Percentiles rank a stretch among this genome's conserved stretches.
These are phyloP conservation scores for Golubevia sp. DNA, from an alignment of 1,284 basidiomycete genomes.

Conservation along the genomic window DNA sequence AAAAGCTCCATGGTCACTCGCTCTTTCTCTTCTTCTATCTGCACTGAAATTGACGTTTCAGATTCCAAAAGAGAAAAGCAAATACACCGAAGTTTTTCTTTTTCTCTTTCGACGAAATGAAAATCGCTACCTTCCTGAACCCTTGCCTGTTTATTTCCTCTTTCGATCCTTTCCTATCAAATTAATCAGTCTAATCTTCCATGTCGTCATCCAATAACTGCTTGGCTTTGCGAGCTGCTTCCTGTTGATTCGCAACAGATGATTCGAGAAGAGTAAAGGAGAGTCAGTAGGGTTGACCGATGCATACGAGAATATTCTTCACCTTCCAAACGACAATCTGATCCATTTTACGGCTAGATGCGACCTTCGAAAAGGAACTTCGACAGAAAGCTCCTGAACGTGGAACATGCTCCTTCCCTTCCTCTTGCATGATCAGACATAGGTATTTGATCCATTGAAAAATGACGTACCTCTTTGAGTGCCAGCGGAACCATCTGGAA, in stretches of 20 bases:
- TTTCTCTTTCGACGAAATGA: too few relatives aligned
- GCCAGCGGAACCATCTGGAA: slow-evolving; percentile 37
- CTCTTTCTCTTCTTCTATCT: too few relatives aligned
- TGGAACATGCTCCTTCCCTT: too few relatives aligned
- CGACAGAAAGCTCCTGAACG: too few relatives aligned
- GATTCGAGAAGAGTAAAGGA: background rate
- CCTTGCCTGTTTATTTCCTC: too few relatives aligned
- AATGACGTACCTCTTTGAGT: slow-evolving; percentile 14
- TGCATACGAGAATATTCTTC: slow-evolving; percentile 5
- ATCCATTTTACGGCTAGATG: too few relatives aligned
- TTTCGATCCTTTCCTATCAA: background rate
- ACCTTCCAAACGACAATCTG: slow-evolving; percentile 4
- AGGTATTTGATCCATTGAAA: background rate
- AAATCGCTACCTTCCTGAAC: too few relatives aligned
- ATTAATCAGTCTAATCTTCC: slow-evolving; percentile 58
- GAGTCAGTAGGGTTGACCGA: background rate
- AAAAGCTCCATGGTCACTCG: too few relatives aligned
- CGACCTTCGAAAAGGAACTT: too few relatives aligned
- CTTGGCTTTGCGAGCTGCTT: slow-evolving; percentile 50
- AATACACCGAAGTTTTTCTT: too few relatives aligned
- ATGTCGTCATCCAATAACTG: slow-evolving; percentile 57
- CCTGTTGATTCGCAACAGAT: slow-evolving; percentile 11
- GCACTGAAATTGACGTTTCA: too few relatives aligned
- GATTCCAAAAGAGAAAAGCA: too few relatives aligned
- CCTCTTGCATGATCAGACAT: slow-evolving; percentile 1